Evolutionary conservation across 2,329 filamentous ascomycete species (phyloP), one percentile per base, ranked within the genome.

Genomic region (Phialocephala subalpina): DNA sequence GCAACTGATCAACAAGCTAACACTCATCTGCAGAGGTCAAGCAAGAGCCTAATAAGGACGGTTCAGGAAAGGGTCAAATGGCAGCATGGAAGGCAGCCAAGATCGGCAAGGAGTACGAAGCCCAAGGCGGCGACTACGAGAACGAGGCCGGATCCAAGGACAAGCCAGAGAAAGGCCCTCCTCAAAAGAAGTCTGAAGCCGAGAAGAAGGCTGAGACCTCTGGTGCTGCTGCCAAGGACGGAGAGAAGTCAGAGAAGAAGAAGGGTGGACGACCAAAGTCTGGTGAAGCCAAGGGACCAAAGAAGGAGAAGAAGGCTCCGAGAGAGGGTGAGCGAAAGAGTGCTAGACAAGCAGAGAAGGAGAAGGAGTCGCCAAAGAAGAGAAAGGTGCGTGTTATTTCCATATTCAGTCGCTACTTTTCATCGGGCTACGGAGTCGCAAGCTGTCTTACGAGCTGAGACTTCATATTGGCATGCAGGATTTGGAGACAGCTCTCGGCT

Each of bases 11-110:
- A 9, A 27, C 35, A 6, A n/a, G 33, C 60, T 57, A 58, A 63
- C 36, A 36, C 35, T 36, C 45, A 25, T 1, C 18, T 36, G 7
- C 47, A 78, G 78, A 82, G 16, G 75, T 82, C n/a, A 82, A 82
- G 70, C 74, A 78, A 58, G 76, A 82, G 65, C 73, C 79, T 6
- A 82, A 82, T 63, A 81, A 82, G 67, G 79, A 81, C 69, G 80
- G 81, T 12, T 69, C 77, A 36, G 81, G 81, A n/a, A 81, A 82
- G 69, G 80, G 80, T 3, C 76, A 82, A 70, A 80, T 80, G 81
- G 79, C 79, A 59, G 81, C 80, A 52, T 83, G 81, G 81, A 83
- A 82, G 79, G 79, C 78, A 8, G 70, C 75, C 29, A 79, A 81
- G 65, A 74, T 81, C 29, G 77, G 76, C 36, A 80, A 81, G 64